Base-by-base conservation (phyloP, 352 stramenopile species). In the Globisporangium cederbergense region DNA sequence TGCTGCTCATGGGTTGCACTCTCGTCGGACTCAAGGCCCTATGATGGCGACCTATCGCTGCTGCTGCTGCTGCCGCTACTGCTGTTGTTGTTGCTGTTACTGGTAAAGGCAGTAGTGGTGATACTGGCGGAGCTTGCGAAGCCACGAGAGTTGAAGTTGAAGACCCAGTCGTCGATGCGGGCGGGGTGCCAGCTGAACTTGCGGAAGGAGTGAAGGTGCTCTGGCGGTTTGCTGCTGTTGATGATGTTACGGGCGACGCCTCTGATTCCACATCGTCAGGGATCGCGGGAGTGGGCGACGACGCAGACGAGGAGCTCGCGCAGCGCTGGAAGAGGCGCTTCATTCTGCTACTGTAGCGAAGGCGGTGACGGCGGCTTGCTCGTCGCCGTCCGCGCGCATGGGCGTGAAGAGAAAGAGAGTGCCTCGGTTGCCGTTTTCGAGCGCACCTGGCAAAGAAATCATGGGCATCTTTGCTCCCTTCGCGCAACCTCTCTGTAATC, bases 301-400 rank as follows among this genome's bases (percentile, higher is more conserved):
- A 28, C 57, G 46, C 34, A 45, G 68, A 22, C 58, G 69, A 45
- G 25, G 42, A 67, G 42, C 70, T 78, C 7, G 51, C 22, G 10
- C 64, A 63, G 40, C 73, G 70, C 25, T 90, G 75, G 68, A 90
- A 88, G 18, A 87, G 72, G 52, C 74, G 73, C 77, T 86, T 90
- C 81, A 86, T 75, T 54, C 36, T 61, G 16, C 42, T 25, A 25
- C 16, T n/a, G 25, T 28, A 28, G 25, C 25, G 25, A 36, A 8
- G 4, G 32, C 32, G 4, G 7, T 8, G 32, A 36, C 32, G 32
- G 11, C 25, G 25, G 18, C 13, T 30, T 50, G 16, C 28, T 50
- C 40, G 56, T 40, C 18, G n/a, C 3, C 45, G 38, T 61, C 25
- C 22, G 28, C 40, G 25, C 8, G 56, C 55, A 47, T 30, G 55